A percentile compares a stretch with the other conserved stretches of the same genome.
phyloP scores from a whole-genome alignment of 805 yeast genomes.

The Ogataea glucozyma region DNA sequence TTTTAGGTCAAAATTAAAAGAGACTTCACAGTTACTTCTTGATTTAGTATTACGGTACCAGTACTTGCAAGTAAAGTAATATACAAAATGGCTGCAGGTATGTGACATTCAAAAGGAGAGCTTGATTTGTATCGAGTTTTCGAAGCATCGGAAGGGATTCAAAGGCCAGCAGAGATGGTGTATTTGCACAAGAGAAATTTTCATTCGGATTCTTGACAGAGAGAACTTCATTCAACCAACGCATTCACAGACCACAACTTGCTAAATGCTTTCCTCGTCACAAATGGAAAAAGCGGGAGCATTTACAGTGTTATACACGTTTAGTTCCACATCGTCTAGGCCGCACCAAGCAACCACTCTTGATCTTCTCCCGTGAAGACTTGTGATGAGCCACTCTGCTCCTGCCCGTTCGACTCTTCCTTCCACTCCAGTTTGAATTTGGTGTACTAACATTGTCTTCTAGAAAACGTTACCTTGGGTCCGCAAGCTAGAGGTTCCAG shows the following conservation, averaged over 20 bases:
- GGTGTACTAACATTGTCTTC: constrained; percentile 4
- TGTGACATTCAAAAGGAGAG: constrained; percentile 14
- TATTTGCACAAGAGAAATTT: not conserved
- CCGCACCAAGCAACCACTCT: too few relatives aligned
- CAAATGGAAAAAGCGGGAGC: too few relatives aligned
- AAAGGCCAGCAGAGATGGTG: too few relatives aligned
- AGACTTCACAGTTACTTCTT: constrained; percentile 1
- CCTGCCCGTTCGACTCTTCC: too few relatives aligned
- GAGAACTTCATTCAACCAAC: not conserved
- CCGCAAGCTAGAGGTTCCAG: constrained; percentile 95
- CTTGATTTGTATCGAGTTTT: too few relatives aligned
- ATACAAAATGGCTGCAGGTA: constrained; percentile 35
- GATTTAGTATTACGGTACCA: constrained; percentile 5
- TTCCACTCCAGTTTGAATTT: too few relatives aligned
- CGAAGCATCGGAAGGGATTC: not conserved
- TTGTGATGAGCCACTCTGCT: too few relatives aligned
- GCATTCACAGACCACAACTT: not conserved
- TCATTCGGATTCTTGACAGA: not conserved
- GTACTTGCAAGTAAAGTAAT: constrained; percentile 4
- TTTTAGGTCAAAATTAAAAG: constrained; percentile 5
- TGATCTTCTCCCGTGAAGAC: too few relatives aligned
- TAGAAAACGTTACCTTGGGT: constrained; percentile 66
- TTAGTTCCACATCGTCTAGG: too few relatives aligned
- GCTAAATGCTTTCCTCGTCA: not conserved
- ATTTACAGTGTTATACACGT: too few relatives aligned